Percentiles rank a stretch among this genome's conserved stretches.
Evolutionary conservation across 495 filamentous ascomycete species (phyloP).

Genomic region (Penicillium ochrochloron): DNA sequence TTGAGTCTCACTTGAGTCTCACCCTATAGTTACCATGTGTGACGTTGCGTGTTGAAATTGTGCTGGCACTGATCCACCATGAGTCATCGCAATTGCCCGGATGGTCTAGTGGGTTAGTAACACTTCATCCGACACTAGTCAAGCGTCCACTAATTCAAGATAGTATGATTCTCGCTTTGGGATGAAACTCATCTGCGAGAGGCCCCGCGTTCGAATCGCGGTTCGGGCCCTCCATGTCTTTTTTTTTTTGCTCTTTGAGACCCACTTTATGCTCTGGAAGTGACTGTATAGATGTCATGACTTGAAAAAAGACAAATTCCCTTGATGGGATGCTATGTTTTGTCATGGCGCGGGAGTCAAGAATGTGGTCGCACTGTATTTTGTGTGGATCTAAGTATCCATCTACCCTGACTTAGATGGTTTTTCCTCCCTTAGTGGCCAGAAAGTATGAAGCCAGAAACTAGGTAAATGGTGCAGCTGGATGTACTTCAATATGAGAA

Average conservation of each 20-base stretch:
- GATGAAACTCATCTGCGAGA: slow-evolving; percentile 11
- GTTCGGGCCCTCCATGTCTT: slow-evolving; percentile 6
- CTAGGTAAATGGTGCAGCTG: no score
- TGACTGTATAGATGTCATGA: no score
- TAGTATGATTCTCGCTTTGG: slow-evolving; percentile 13
- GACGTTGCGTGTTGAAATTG: not conserved
- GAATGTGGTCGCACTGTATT: no score
- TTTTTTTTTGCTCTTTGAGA: not conserved
- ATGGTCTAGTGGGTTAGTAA: slow-evolving; percentile 12
- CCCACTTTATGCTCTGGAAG: not conserved
- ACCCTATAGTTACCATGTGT: not conserved
- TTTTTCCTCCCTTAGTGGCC: no score
- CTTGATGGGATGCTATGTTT: no score
- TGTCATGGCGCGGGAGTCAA: no score
- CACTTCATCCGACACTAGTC: not conserved
- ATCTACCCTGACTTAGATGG: no score
- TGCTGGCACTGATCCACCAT: not conserved
- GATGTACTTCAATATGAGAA: no score
- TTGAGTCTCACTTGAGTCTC: no score
- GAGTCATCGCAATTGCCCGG: slow-evolving; percentile 1
- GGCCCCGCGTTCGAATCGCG: slow-evolving; percentile 13
- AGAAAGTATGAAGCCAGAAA: no score
- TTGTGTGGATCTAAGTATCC: no score
- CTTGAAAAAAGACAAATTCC: no score
- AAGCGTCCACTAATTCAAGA: slow-evolving; percentile 1